A percentile compares a stretch with the other conserved stretches of the same genome.
phyloP scores from a whole-genome alignment of 2,329 filamentous ascomycete genomes.

The Claviceps pazoutovae region DNA sequence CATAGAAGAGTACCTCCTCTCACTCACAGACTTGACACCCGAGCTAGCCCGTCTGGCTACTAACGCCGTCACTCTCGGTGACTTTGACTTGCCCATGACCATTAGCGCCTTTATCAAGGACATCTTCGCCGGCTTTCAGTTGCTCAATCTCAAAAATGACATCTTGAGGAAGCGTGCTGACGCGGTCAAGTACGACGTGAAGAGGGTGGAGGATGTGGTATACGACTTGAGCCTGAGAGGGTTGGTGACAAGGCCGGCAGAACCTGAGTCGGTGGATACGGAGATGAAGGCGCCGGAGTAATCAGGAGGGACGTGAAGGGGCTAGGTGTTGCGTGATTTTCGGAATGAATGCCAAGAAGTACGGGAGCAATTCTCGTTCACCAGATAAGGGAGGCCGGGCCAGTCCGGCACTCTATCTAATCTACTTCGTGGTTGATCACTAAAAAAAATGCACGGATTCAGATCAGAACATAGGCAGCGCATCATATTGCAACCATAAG shows the following conservation, averaged over 20 bases:
- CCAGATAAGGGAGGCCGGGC: not conserved
- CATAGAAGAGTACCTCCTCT: slow-evolving; percentile 91
- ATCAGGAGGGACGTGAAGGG: not conserved
- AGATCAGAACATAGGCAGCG: not conserved
- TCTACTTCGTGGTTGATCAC: not conserved
- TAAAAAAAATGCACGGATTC: not conserved
- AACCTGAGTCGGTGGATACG: slow-evolving; percentile 16
- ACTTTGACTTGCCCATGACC: slow-evolving; percentile 71
- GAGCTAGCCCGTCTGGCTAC: slow-evolving; percentile 83
- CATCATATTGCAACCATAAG: not conserved
- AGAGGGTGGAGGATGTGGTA: slow-evolving; percentile 95
- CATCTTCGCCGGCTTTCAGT: slow-evolving; percentile 87
- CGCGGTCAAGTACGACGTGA: slow-evolving; percentile 92
- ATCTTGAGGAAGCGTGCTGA: slow-evolving; percentile 75
- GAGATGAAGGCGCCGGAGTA: slow-evolving; percentile 24
- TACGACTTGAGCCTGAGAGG: slow-evolving; percentile 88
- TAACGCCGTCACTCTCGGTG: slow-evolving; percentile 80
- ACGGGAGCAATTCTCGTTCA: not conserved
- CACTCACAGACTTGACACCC: slow-evolving; percentile 74
- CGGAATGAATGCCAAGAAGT: too few relatives aligned
- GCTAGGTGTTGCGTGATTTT: not conserved
- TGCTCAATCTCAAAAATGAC: slow-evolving; percentile 96
- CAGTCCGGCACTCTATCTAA: too few relatives aligned
- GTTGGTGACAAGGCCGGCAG: slow-evolving; percentile 42
- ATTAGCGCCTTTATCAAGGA: slow-evolving; percentile 93